Evolutionary conservation across 768 basidiomycete species (phyloP).

Genomic region (Auricularia sp.): DNA sequence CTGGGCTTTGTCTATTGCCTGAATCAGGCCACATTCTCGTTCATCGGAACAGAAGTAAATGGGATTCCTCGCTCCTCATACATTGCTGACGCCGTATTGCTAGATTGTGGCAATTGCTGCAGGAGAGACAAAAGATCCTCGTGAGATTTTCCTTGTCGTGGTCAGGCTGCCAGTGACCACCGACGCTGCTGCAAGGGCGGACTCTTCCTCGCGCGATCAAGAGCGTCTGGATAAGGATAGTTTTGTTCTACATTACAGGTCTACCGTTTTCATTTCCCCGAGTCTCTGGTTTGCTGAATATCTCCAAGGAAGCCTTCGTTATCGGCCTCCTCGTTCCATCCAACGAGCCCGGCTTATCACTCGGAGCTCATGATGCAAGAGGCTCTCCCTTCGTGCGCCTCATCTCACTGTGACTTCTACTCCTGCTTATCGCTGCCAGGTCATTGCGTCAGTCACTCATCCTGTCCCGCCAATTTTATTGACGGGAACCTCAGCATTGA

Average conservation of each 20-base stretch:
- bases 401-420: neutral
- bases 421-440: neutral
- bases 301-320: conserved; percentile 28
- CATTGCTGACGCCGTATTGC: conserved; percentile 25
- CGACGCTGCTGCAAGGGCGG: conserved; percentile 5
- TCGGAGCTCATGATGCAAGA: conserved; percentile 34
- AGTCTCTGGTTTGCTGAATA: neutral
- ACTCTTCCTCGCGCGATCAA: conserved; percentile 33
- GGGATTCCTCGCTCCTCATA: neutral
- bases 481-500: conserved; percentile 17
- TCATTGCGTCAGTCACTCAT: conserved; percentile 34
- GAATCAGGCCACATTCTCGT: conserved; percentile 31
- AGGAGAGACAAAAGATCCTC: conserved; percentile 24
- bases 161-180: neutral
- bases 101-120: conserved; percentile 25
- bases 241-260: conserved; percentile 23
- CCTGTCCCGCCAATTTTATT: neutral
- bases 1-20: conserved; percentile 3
- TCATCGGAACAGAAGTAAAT: conserved; percentile 40
- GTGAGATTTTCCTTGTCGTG: conserved; percentile 1
- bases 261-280: neutral
- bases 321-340: conserved; percentile 38
- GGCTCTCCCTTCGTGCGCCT: conserved; percentile 37
- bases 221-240: conserved; percentile 34
- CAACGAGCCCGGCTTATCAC: conserved; percentile 30